Evolutionary conservation across 2,329 filamentous ascomycete species (phyloP).

Genomic region (Bipolaris victoriae): DNA sequence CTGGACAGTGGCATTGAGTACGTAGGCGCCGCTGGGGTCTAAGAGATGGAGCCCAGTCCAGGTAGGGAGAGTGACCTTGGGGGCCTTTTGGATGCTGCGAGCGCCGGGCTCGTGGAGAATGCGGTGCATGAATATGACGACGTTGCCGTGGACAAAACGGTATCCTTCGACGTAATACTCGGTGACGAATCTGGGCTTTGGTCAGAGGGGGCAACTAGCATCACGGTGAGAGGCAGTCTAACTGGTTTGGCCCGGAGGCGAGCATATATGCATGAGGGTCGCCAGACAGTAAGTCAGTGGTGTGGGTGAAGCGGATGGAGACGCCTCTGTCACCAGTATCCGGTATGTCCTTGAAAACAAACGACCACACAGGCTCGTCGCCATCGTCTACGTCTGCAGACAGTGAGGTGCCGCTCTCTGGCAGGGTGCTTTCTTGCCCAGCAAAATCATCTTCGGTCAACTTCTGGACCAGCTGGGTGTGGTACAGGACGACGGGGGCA

Average conservation of each 20-base stretch:
- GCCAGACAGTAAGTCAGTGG: conserved; percentile 55
- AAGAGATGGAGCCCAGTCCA: conserved; percentile 57
- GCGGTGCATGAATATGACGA: conserved; percentile 63
- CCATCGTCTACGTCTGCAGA: conserved; percentile 32
- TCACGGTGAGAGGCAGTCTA: conserved; percentile 28
- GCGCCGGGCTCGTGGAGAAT: conserved; percentile 56
- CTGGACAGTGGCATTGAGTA: conserved; percentile 64
- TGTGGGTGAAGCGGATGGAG: conserved; percentile 60
- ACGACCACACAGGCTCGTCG: conserved; percentile 44
- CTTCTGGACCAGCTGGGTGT: conserved; percentile 58
- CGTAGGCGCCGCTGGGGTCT: conserved; percentile 63
- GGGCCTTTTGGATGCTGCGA: conserved; percentile 39
- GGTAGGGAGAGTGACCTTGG: conserved; percentile 50
- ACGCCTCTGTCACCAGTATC: conserved; percentile 60
- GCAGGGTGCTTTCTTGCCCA: conserved; percentile 14
- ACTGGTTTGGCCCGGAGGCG: conserved; percentile 60
- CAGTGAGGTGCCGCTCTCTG: conserved; percentile 17
- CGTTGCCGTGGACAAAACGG: conserved; percentile 64
- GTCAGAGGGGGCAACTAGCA: conserved; percentile 27
- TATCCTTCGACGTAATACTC: conserved; percentile 65
- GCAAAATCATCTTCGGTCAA: conserved; percentile 49
- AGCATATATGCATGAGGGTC: conserved; percentile 60
- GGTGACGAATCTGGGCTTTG: conserved; percentile 57
- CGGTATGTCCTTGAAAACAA: conserved; percentile 52
- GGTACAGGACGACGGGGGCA: conserved; percentile 59